Conservation (phyloP, 495 filamentous ascomycete species). For the Trichoderma gamsii region DNA sequence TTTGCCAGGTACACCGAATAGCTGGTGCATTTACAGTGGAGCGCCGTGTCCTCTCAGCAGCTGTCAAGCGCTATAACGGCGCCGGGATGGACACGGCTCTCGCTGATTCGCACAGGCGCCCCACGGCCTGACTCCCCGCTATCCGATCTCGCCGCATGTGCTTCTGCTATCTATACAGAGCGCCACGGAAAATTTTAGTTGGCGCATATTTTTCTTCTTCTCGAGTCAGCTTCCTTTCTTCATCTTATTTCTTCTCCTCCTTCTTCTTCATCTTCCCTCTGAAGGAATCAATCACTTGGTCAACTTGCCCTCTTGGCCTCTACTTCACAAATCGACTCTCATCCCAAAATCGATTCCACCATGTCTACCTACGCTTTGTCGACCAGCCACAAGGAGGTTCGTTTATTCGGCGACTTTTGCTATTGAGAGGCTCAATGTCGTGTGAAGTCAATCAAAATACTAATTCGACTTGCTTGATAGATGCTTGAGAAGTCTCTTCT, state of each 20-base stretch:
- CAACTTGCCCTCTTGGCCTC: conserved; percentile 11
- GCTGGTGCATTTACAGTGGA: background rate
- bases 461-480: conserved; percentile 43
- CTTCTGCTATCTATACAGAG: background rate
- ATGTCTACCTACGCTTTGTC: conserved; percentile 68
- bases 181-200: conserved; percentile 14
- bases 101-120: background rate
- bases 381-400: conserved; percentile 79
- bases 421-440: background rate
- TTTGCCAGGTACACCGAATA: background rate
- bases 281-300: background rate
- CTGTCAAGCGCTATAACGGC: background rate
- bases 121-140: background rate
- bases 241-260: conserved; percentile 7
- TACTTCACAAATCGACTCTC: background rate
- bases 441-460: conserved; percentile 3
- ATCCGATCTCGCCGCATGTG: conserved; percentile 8
- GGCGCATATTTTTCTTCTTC: conserved; percentile 16
- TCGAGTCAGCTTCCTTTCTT: conserved; percentile 16
- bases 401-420: conserved; percentile 40
- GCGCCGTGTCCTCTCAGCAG: background rate
- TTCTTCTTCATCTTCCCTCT: conserved; percentile 15
- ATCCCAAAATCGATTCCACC: conserved; percentile 27
- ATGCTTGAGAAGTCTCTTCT: conserved; percentile 85
- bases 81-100: background rate